Evolutionary conservation across 2,329 filamentous ascomycete species (phyloP).

Genomic region (Fusarium nurragi): DNA sequence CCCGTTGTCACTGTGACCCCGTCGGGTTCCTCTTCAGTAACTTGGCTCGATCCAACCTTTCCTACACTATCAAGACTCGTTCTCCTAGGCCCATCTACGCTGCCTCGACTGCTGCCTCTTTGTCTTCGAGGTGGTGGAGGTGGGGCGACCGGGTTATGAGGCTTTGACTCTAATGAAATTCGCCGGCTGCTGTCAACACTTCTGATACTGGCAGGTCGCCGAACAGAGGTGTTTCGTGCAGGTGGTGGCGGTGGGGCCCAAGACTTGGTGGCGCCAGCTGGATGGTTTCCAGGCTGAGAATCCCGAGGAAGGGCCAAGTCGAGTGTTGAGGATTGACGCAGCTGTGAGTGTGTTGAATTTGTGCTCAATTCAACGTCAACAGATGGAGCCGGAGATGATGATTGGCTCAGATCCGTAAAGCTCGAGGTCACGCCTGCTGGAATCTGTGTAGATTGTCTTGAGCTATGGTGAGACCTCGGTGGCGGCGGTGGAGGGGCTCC

Average conservation of each 20-base stretch:
- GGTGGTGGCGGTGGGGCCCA: constrained; percentile 57
- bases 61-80: constrained; percentile 48
- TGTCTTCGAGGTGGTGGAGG: constrained; percentile 63
- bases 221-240: constrained; percentile 54
- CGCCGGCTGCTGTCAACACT: constrained; percentile 52
- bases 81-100: constrained; percentile 51
- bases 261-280: constrained; percentile 21
- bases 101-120: constrained; percentile 58
- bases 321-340: constrained; percentile 15
- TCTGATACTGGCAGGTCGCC: constrained; percentile 56
- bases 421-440: constrained; percentile 43
- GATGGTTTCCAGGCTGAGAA: constrained; percentile 21
- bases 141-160: constrained; percentile 45
- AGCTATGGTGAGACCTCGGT: constrained; percentile 56
- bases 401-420: constrained; percentile 45
- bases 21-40: constrained; percentile 30
- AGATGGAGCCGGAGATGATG: constrained; percentile 32
- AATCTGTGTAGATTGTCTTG: constrained; percentile 45
- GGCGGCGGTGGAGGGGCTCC: constrained; percentile 67
- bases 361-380: constrained; percentile 29
- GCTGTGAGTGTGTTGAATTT: constrained; percentile 11
- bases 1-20: constrained; percentile 6
- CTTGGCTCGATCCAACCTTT: constrained; percentile 24
- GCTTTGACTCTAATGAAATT: constrained; percentile 44
- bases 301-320: constrained; percentile 26